A percentile compares a stretch with the other conserved stretches of the same genome.
Conservation (phyloP, 2,329 filamentous ascomycete genomes). For the Teratosphaeria epicoccoides region DNA sequence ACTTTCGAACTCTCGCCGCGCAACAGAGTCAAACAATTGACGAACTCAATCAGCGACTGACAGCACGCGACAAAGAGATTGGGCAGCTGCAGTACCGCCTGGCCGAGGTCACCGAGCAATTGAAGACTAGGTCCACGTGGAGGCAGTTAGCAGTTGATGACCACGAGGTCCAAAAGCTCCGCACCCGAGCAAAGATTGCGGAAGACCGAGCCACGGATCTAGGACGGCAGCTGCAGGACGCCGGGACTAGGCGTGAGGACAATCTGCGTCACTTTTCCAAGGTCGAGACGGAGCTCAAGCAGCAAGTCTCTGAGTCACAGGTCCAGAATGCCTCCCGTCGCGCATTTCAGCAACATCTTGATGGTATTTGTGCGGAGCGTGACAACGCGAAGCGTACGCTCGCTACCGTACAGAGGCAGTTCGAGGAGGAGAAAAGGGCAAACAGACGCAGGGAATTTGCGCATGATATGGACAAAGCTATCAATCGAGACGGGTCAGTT, state of each 20-base stretch:
- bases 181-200: neutral
- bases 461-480: neutral
- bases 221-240: neutral
- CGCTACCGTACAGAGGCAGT: neutral
- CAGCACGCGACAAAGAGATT: neutral
- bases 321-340: neutral
- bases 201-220: neutral
- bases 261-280: neutral
- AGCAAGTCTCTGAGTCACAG: neutral
- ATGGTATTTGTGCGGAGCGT: neutral
- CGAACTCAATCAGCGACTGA: neutral
- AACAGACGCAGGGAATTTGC: neutral
- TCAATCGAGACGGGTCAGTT: too few relatives aligned
- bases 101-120: neutral
- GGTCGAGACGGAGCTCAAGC: neutral
- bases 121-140: neutral
- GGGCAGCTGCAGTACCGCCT: neutral
- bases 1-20: constrained; percentile 2
- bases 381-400: neutral
- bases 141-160: neutral
- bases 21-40: neutral
- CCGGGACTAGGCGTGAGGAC: neutral
- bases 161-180: neutral
- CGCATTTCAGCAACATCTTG: neutral
- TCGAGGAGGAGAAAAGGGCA: neutral